Conservation (phyloP, 2,329 filamentous ascomycete species). For the Sclerotinia glacialis region DNA sequence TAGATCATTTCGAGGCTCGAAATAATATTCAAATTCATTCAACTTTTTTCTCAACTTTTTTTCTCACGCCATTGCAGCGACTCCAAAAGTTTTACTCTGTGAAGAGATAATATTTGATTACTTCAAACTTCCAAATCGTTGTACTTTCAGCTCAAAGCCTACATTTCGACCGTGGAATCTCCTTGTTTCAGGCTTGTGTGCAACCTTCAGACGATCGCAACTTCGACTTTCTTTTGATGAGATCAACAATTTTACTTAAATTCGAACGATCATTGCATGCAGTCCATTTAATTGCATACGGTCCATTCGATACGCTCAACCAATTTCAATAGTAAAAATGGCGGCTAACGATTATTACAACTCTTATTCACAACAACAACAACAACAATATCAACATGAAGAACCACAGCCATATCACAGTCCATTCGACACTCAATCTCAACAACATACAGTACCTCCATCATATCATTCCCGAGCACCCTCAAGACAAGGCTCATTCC, state of each 20-base stretch:
- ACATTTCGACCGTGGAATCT: constrained; percentile 12
- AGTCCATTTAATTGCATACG: not conserved
- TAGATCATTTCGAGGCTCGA: constrained; percentile 3
- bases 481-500: constrained; percentile 23
- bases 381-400: constrained; percentile 23
- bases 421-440: constrained; percentile 24
- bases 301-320: not conserved
- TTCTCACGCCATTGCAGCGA: not conserved
- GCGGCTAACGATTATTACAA: constrained; percentile 38
- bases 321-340: constrained; percentile 27
- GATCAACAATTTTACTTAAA: not conserved
- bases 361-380: constrained; percentile 27
- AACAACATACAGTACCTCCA: constrained; percentile 27
- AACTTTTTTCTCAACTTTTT: too few species aligned
- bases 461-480: constrained; percentile 34
- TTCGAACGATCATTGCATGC: not conserved
- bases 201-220: constrained; percentile 17
- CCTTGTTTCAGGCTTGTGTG: constrained; percentile 20
- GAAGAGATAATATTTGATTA: not conserved
- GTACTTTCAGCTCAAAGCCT: constrained; percentile 4
- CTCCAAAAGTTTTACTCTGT: not conserved
- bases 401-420: constrained; percentile 27
- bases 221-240: not conserved
- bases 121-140: constrained; percentile 17
- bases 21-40: not conserved